phyloP scores from a whole-genome alignment of 257 asterid species.

The Mitragyna speciosa region DNA sequence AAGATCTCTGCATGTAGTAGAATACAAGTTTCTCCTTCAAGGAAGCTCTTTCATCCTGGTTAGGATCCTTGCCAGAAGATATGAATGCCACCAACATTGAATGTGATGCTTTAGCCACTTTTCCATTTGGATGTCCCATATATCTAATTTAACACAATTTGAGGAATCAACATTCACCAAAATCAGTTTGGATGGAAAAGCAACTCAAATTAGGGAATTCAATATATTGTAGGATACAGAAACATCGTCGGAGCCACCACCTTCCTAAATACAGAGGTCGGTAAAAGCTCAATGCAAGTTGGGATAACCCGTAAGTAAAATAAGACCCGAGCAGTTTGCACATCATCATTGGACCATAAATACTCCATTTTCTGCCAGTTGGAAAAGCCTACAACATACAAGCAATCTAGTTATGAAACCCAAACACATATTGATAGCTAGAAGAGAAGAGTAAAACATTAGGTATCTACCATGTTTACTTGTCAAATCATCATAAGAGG shows the following conservation, averaged over 20 bases:
- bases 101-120: slow-evolving; percentile 84
- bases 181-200: slow-evolving; percentile 4
- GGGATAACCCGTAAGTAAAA: slow-evolving; percentile 88
- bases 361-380: slow-evolving; percentile 35
- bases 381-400: slow-evolving; percentile 47
- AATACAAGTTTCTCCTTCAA: slow-evolving; percentile 92
- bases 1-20: slow-evolving; percentile 72
- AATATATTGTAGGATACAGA: slow-evolving; percentile 67
- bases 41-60: slow-evolving; percentile 57
- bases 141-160: slow-evolving; percentile 50
- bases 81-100: slow-evolving; percentile 75
- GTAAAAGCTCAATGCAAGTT: slow-evolving; percentile 67
- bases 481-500: slow-evolving; percentile 67
- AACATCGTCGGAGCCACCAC: slow-evolving; percentile 79
- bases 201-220: slow-evolving; percentile 18
- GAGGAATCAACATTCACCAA: slow-evolving; percentile 34
- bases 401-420: slow-evolving; percentile 12
- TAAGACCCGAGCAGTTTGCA: slow-evolving; percentile 84
- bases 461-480: slow-evolving; percentile 50
- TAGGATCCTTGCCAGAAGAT: slow-evolving; percentile 71
- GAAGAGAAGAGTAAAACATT: slow-evolving; percentile 11
- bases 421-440: slow-evolving; percentile 16
- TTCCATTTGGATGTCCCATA: slow-evolving; percentile 85
- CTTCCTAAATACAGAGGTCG: slow-evolving; percentile 63
- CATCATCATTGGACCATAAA: slow-evolving; percentile 78